phyloP scores from a whole-genome alignment of 352 stramenopile genomes.

The Stephanocyclus meneghinianus region DNA sequence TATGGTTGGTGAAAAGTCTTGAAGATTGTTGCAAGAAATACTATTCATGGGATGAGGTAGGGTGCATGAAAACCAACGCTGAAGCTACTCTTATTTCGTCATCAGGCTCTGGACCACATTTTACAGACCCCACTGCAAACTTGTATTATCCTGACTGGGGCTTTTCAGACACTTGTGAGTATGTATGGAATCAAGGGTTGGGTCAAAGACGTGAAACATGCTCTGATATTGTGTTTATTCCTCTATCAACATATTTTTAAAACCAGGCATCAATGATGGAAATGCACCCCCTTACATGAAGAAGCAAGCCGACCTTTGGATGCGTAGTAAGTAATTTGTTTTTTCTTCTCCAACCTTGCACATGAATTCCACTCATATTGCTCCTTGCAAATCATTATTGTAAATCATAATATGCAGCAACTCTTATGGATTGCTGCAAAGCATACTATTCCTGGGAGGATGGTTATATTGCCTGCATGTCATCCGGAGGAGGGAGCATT shows the following conservation, averaged over 20 bases:
- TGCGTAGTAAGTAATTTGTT: constrained; percentile 27
- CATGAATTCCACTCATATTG: neutral
- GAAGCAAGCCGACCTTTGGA: constrained; percentile 29
- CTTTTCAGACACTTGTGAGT: constrained; percentile 22
- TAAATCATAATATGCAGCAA: neutral
- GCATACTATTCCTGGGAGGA: constrained; percentile 34
- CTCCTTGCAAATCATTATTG: neutral
- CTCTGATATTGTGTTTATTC: neutral
- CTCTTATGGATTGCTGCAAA: constrained; percentile 24
- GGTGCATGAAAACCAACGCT: constrained; percentile 21
- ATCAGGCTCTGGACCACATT: constrained; percentile 4
- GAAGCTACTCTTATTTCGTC: constrained; percentile 26
- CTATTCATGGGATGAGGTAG: constrained; percentile 26
- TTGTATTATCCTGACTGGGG: constrained; percentile 50
- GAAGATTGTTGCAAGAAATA: constrained; percentile 42
- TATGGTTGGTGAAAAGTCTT: constrained; percentile 22
- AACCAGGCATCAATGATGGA: constrained; percentile 21
- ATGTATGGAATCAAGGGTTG: neutral
- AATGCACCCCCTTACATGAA: constrained; percentile 45
- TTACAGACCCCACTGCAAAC: constrained; percentile 11
- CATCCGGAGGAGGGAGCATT: neutral
- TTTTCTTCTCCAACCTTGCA: neutral
- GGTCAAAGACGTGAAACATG: neutral
- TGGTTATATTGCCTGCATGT: constrained; percentile 16
- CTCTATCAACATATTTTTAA: neutral